These are phyloP conservation scores for Trypanosoma caninum DNA, from an alignment of 208 protist species.

Conservation along the genomic window DNA sequence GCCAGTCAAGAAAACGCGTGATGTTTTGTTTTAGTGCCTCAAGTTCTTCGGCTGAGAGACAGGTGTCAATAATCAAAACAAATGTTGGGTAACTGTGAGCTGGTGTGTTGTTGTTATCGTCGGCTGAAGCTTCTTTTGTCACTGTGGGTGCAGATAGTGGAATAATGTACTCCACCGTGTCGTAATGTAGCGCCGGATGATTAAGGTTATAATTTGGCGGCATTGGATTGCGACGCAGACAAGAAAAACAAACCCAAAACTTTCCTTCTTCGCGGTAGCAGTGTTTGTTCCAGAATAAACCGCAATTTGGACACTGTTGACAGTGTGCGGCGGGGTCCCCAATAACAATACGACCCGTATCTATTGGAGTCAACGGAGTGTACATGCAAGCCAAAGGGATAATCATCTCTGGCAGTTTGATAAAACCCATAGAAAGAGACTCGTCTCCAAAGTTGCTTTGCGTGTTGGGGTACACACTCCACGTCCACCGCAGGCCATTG, in stretches of 20 bases:
- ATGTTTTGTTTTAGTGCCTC: conserved; percentile 91
- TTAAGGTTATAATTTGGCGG: conserved; percentile 37
- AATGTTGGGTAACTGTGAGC: conserved; percentile 32
- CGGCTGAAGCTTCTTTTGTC: conserved; percentile 13
- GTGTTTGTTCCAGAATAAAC: conserved; percentile 63
- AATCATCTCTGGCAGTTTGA: conserved; percentile 75
- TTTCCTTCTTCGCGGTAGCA: conserved; percentile 53
- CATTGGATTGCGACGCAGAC: conserved; percentile 60
- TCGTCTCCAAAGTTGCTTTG: conserved; percentile 34
- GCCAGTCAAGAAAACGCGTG: conserved; percentile 86
- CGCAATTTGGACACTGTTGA: conserved; percentile 68
- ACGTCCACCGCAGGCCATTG: conserved; percentile 86
- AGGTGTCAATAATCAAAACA: conserved; percentile 97
- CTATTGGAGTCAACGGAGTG: conserved; percentile 68
- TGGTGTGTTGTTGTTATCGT: not conserved
- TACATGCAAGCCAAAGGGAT: conserved; percentile 89
- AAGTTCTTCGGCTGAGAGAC: conserved; percentile 91
- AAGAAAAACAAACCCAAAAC: conserved; percentile 81
- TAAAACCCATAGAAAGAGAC: conserved; percentile 25
- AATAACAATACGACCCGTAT: conserved; percentile 39
- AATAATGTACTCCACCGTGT: conserved; percentile 84
- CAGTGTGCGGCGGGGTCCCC: conserved; percentile 34
- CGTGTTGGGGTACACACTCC: conserved; percentile 82
- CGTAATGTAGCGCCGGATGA: conserved; percentile 61
- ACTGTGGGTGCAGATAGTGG: not conserved